Base-by-base conservation (phyloP, 1,139 yeast species). In the Protomyces pachydermus region DNA sequence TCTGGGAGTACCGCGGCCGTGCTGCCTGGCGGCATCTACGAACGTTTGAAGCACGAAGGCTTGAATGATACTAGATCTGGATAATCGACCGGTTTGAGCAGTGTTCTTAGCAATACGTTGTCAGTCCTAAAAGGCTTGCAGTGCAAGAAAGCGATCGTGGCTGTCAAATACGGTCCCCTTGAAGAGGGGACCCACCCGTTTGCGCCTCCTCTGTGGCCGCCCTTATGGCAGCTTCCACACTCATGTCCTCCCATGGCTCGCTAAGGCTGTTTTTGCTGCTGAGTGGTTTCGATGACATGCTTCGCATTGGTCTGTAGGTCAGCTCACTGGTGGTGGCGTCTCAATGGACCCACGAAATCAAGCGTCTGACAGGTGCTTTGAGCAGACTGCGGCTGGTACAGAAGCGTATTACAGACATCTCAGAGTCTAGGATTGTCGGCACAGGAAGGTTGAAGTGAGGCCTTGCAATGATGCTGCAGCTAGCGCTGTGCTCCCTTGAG, bases 1-100 rank as follows among this genome's bases (percentile, higher is more conserved):
- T 57, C n/a, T 57, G 61, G 61, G 25, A 14, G 6, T 57, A 57
- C 16, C 54, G 61, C n/a, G 61, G 61, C 12, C 48, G 52, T 20
- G 52, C 51, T 14, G 55, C 61, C 10, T 57, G 61, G 61, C 25
- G 37, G 32, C 48, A 42, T 20, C 14, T 42, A 18, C 48, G 18
- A 20, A 18, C 48, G 5, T 42, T 42, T 42, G 23, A n/a, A 28
- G 32, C 32, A 28, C 4, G 8, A 28, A 28, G 32, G 32, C 32
- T 28, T 28, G 32, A 28, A 5, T 28, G 32, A 28, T 28, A 6
- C 32, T 28, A 6, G 32, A 28, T 2, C 32, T 28, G 5, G 32
- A 28, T 4, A 20, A 20, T 20, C 23, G 23, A 2, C 2, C 2
- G 23, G 23, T 20, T 20, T 20, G 23, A 20, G 23, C 23, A 20